phyloP scores from a whole-genome alignment of 805 yeast genomes.

The Candida chilensis region DNA sequence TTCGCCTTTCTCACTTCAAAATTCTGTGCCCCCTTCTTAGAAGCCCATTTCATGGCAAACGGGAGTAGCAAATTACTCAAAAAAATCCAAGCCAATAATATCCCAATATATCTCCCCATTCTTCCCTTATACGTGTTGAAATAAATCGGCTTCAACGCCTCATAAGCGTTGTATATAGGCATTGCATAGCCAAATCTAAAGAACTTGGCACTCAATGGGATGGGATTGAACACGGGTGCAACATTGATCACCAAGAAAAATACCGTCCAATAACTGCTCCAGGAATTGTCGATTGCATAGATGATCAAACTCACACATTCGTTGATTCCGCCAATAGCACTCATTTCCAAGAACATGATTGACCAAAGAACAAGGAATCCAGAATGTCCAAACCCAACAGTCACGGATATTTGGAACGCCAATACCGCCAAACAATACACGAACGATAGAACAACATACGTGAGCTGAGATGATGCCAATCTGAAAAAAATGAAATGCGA shows the following conservation, averaged over 20 bases:
- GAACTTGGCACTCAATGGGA: slow-evolving; percentile 47
- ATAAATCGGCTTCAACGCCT: slow-evolving; percentile 49
- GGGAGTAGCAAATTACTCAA: slow-evolving; percentile 36
- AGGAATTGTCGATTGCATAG: slow-evolving; percentile 48
- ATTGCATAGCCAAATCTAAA: slow-evolving; percentile 58
- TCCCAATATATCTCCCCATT: slow-evolving; percentile 52
- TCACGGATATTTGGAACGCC: slow-evolving; percentile 58
- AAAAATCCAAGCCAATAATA: slow-evolving; percentile 53
- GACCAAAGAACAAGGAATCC: slow-evolving; percentile 77
- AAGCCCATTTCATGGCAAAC: slow-evolving; percentile 21
- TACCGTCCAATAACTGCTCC: slow-evolving; percentile 63
- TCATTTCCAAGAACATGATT: slow-evolving; percentile 56
- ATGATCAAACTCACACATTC: slow-evolving; percentile 52
- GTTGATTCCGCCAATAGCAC: slow-evolving; percentile 70
- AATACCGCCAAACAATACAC: slow-evolving; percentile 52
- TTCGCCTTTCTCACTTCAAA: too few species aligned
- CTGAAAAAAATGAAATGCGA: slow-evolving; percentile 44
- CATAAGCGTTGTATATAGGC: slow-evolving; percentile 63
- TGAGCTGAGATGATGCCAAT: slow-evolving; percentile 32
- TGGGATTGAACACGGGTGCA: slow-evolving; percentile 59
- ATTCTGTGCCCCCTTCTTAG: slow-evolving; percentile 1
- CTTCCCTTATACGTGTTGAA: slow-evolving; percentile 47
- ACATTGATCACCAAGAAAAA: slow-evolving; percentile 64
- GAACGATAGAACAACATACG: slow-evolving; percentile 50
- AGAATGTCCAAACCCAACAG: slow-evolving; percentile 47